Base-by-base conservation (phyloP, 2,329 filamentous ascomycete genomes). In the Scedosporium dehoogii region DNA sequence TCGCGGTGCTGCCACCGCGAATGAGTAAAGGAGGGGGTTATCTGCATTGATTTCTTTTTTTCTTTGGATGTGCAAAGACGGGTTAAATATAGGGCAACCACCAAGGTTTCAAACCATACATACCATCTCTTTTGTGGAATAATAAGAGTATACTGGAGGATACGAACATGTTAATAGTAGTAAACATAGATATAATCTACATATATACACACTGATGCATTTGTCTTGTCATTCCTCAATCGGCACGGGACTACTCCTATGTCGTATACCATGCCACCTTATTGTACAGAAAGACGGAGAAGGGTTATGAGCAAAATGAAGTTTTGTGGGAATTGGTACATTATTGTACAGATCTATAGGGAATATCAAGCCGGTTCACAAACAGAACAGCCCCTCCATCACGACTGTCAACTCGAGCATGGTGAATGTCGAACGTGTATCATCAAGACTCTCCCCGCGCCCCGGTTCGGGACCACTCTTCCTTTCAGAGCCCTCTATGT, bases 291-390 rank as follows among this genome's bases (percentile, higher is more conserved):
- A 48, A 48, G 18, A 48, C 6, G 14, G 9, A 48, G 9, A 18
- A 48, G 33, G 33, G 10, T 14, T 12, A 14, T 10, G 33, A 38
- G 33, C 9, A 38, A 38, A 38, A 38, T 38, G 2, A 38, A 38
- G 33, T 3, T 38, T 38, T 38, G 33, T 51, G 46, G 14, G 46
- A 23, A 51, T 51, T 23, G 46, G 46, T 18, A 18, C 46, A 51
- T 51, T 51, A 51, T 51, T 51, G 46, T 51, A 51, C 46, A 51
- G 46, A 51, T 51, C 46, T 51, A 51, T 63, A 62, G 53, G 60
- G 58, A 48, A 61, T 59, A 63, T 23, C 42, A 38, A 58, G 51
- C 41, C 69, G 68, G 71, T 59, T 23, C 9, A 21, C 6, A 18
- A 51, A 51, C 46, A 51, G 46, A 51, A 51, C 46, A 51, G 46